phyloP scores from a whole-genome alignment of 2,329 filamentous ascomycete species.

The Chaetomium olivaceum region DNA sequence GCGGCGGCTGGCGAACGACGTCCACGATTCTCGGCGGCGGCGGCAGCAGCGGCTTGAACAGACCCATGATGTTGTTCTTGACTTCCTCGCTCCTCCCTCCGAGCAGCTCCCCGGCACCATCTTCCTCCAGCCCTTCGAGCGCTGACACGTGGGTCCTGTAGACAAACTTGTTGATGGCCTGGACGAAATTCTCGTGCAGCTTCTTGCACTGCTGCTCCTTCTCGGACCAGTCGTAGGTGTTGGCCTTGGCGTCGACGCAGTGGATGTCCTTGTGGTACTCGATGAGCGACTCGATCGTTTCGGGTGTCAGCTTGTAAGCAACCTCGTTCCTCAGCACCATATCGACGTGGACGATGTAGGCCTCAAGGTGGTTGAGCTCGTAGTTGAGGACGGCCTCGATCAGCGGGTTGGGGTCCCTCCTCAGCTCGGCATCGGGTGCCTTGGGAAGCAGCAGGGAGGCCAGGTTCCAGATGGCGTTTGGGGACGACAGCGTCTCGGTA shows the following conservation, averaged over 20 bases:
- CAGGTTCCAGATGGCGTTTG: constrained; percentile 91
- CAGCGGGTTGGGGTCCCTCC: constrained; percentile 77
- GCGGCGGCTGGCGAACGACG: constrained; percentile 79
- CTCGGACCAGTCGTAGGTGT: constrained; percentile 91
- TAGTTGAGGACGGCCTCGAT: constrained; percentile 90
- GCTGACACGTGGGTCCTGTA: constrained; percentile 86
- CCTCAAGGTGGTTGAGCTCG: constrained; percentile 89
- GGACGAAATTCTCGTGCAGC: constrained; percentile 93
- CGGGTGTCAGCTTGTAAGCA: constrained; percentile 93
- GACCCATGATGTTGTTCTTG: constrained; percentile 77
- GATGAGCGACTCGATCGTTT: constrained; percentile 89
- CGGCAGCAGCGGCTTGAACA: constrained; percentile 85
- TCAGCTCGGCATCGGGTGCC: constrained; percentile 80
- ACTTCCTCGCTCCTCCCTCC: constrained; percentile 91
- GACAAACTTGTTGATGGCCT: constrained; percentile 96
- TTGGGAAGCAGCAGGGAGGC: constrained; percentile 92
- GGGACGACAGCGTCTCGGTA: constrained; percentile 86
- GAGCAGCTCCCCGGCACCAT: constrained; percentile 89
- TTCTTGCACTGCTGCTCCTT: constrained; percentile 97
- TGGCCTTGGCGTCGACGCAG: constrained; percentile 84
- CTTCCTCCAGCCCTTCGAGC: constrained; percentile 93
- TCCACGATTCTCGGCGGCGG: constrained; percentile 87
- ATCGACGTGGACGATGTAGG: constrained; percentile 98
- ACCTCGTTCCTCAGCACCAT: constrained; percentile 98
- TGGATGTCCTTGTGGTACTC: constrained; percentile 97